phyloP scores from a whole-genome alignment of 2,329 filamentous ascomycete species.

The Teratosphaeriaceae sp. region DNA sequence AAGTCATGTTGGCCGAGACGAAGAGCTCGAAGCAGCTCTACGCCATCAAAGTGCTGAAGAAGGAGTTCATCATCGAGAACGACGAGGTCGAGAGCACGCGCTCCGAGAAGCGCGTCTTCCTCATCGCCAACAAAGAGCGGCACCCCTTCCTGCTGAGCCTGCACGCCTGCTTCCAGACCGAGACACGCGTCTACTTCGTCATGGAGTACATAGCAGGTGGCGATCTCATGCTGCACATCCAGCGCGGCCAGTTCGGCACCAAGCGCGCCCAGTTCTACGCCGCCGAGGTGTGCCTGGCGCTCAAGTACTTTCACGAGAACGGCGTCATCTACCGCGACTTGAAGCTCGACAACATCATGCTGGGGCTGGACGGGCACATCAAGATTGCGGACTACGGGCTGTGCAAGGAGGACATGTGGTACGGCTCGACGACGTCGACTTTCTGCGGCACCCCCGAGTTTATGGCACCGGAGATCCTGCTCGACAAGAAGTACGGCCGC shows the following conservation, averaged over 20 bases:
- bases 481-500: slow-evolving; percentile 97
- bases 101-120: slow-evolving; percentile 94
- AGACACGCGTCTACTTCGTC: slow-evolving; percentile 97
- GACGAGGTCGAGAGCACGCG: slow-evolving; percentile 97
- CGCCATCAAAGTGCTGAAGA: slow-evolving; percentile 98
- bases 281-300: slow-evolving; percentile 88
- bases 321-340: slow-evolving; percentile 91
- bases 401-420: slow-evolving; percentile 99
- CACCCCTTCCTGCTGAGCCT: slow-evolving; percentile 94
- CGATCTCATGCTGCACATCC: slow-evolving; percentile 98
- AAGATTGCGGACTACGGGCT: slow-evolving; percentile 98
- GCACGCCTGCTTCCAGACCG: slow-evolving; percentile 98
- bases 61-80: slow-evolving; percentile 99
- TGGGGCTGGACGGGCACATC: slow-evolving; percentile 94
- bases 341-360: slow-evolving; percentile 80
- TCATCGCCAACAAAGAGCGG: slow-evolving; percentile 93
- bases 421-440: slow-evolving; percentile 89
- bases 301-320: slow-evolving; percentile 99
- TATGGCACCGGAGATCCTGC: slow-evolving; percentile 97
- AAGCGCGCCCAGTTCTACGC: slow-evolving; percentile 98
- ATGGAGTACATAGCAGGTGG: slow-evolving; percentile 99
- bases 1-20: slow-evolving; percentile 98
- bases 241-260: slow-evolving; percentile 89
- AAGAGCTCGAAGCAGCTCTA: slow-evolving; percentile 89
- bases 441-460: slow-evolving; percentile 99